A percentile compares a stretch with the other conserved stretches of the same genome.
Conservation (phyloP, 106 monocot genomes). For the Platanthera guangdongensis region DNA sequence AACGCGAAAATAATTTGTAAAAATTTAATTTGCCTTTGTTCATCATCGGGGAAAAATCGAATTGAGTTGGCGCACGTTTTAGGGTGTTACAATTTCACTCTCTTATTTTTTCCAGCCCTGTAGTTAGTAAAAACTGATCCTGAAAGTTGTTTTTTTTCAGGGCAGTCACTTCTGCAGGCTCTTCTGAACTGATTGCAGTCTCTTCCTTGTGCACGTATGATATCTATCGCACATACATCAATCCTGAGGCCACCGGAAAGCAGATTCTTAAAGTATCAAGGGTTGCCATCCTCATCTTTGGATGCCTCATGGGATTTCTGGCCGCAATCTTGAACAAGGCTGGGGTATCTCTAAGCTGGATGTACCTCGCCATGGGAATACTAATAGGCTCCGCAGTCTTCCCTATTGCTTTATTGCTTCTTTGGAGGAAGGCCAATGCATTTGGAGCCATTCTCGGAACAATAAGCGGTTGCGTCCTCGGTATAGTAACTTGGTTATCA, state of each 20-base stretch:
- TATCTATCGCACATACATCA: slow-evolving; percentile 89
- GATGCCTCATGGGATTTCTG: slow-evolving; percentile 89
- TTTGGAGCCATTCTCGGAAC: slow-evolving; percentile 69
- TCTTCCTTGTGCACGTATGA: slow-evolving; percentile 97
- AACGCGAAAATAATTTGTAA: no score
- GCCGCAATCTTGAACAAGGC: slow-evolving; percentile 81
- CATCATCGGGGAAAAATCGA: no score
- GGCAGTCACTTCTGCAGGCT: slow-evolving; percentile 98
- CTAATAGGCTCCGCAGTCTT: slow-evolving; percentile 88
- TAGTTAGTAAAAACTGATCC: no score
- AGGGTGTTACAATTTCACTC: no score
- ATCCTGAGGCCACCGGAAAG: slow-evolving; percentile 84
- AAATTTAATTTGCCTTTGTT: no score
- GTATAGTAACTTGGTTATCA: slow-evolving; percentile 68
- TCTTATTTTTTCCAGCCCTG: no score
- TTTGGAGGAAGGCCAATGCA: slow-evolving; percentile 90
- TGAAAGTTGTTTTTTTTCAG: slow-evolving; percentile 23
- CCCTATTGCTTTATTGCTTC: slow-evolving; percentile 87
- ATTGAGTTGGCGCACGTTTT: no score
- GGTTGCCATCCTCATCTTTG: slow-evolving; percentile 58
- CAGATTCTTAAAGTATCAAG: slow-evolving; percentile 87
- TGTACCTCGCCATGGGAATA: slow-evolving; percentile 97
- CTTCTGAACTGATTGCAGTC: slow-evolving; percentile 85
- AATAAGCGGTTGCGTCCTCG: slow-evolving; percentile 56
- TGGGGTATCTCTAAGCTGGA: slow-evolving; percentile 94